Base-by-base conservation (phyloP, 805 yeast genomes). In the Barnettozyma sp. region DNA sequence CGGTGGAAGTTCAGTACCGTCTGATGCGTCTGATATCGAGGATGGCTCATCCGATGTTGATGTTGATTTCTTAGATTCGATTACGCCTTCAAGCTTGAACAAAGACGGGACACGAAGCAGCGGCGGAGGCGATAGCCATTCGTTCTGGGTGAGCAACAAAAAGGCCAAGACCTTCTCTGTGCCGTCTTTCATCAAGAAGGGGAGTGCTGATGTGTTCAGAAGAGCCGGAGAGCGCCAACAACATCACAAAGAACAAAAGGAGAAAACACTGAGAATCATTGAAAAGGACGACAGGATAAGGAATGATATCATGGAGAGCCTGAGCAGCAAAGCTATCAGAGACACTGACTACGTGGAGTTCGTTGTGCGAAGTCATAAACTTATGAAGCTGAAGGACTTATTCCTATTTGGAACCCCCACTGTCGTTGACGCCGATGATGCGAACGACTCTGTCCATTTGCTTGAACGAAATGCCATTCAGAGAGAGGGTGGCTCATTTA, bases 361-460 rank as follows among this genome's bases (percentile, higher is more conserved):
- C 15, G 25, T 43, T 4, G 12, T 22, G 2, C 6, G 18, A 1
- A 16, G 32, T 7, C 18, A 34, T 19, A 32, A 36, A 2, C 15
- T 22, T 2, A 13, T 26, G 14, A 30, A 24, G n/a, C 5, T 43
- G 16, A 22, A 39, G 11, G 49, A 45, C 18, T 39, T 40, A 11
- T 31, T 33, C n/a, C 30, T 26, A 8, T 15, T 40, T 10, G 36
- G 25, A 5, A 31, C 27, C 4, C 47, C 46, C 8, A 10, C 7
- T 9, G 34, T 34, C 30, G 20, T 36, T 11, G 33, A 35, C 17
- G 22, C 34, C 7, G 12, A 2, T 11, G 20, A 21, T 12, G 19
- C n/a, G 7, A 20, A 16, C 12, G 37, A 32, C 9, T 17, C 31
- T 19, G 17, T n/a, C n/a, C n/a, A 25, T 13, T 20, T 27, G n/a